Percentiles rank a stretch among this genome's conserved stretches.
phyloP scores from a whole-genome alignment of 1,284 basidiomycete genomes.

The Ceratorhiza oryzae-sativae region DNA sequence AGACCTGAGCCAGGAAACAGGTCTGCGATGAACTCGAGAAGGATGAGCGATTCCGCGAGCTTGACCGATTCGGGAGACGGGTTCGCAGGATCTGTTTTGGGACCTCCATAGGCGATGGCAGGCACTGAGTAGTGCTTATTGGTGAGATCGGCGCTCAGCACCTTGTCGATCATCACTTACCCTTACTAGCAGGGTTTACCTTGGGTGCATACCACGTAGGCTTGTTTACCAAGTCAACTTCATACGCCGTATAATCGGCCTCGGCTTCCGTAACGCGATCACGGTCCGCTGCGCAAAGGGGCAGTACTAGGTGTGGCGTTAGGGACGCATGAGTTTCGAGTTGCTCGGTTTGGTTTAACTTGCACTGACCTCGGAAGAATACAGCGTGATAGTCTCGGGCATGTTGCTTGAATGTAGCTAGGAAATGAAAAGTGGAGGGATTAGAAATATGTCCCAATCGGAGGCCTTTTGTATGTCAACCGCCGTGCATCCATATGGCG shows the following conservation, averaged over 20 bases:
- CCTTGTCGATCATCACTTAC: constrained; percentile 1
- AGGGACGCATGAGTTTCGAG: constrained; percentile 3
- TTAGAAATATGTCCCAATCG: background rate
- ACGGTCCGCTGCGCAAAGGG: constrained; percentile 63
- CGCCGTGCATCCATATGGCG: background rate
- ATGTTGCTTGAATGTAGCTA: constrained; percentile 42
- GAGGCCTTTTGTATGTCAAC: background rate
- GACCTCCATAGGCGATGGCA: constrained; percentile 65
- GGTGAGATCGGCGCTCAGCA: background rate
- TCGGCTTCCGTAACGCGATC: constrained; percentile 65
- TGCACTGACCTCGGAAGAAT: constrained; percentile 56
- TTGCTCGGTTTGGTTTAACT: background rate
- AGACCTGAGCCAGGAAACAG: constrained; percentile 57
- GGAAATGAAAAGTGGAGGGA: constrained; percentile 7
- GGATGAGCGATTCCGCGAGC: constrained; percentile 66
- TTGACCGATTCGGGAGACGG: constrained; percentile 66
- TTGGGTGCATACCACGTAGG: constrained; percentile 68
- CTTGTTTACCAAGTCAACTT: constrained; percentile 67
- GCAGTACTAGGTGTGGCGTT: too few relatives aligned
- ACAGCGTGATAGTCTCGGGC: constrained; percentile 57
- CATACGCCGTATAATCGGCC: constrained; percentile 57
- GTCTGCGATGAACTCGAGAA: constrained; percentile 69
- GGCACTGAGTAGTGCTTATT: constrained; percentile 55
- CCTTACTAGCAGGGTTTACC: constrained; percentile 68
- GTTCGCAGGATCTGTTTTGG: constrained; percentile 58